Percentiles rank a stretch among this genome's conserved stretches.
phyloP scores from a whole-genome alignment of 805 yeast genomes.

The Metschnikowia aberdeeniae region DNA sequence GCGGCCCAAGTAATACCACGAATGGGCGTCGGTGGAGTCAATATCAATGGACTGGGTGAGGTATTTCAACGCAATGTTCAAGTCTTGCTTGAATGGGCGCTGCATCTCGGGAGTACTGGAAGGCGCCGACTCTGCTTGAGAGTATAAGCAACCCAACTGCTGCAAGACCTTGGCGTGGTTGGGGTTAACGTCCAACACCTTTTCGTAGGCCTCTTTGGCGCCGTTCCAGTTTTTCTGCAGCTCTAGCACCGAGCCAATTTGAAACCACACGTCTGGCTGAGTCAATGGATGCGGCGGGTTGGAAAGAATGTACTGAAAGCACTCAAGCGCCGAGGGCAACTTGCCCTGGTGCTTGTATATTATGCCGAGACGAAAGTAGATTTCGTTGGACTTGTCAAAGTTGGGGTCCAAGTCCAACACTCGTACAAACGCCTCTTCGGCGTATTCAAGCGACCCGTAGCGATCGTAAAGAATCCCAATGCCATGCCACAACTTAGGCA shows the following conservation, averaged over 20 bases:
- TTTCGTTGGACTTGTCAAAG: conserved; percentile 94
- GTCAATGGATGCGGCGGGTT: conserved; percentile 95
- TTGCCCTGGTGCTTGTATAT: conserved; percentile 94
- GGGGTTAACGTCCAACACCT: conserved; percentile 84
- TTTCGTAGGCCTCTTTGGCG: conserved; percentile 93
- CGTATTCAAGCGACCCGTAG: conserved; percentile 93
- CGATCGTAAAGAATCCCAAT: conserved; percentile 95
- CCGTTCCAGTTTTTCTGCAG: conserved; percentile 88
- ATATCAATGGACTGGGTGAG: conserved; percentile 84
- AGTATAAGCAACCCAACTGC: conserved; percentile 92
- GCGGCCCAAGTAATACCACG: conserved; percentile 96
- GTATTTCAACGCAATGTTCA: conserved; percentile 77
- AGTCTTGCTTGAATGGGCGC: conserved; percentile 61
- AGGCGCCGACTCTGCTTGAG: conserved; percentile 47
- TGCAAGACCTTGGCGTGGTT: conserved; percentile 94
- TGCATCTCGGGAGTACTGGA: conserved; percentile 18
- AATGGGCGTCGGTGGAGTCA: conserved; percentile 87
- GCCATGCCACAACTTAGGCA: conserved; percentile 98
- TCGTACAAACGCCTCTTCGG: conserved; percentile 96
- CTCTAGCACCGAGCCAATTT: conserved; percentile 92
- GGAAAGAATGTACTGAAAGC: conserved; percentile 85
- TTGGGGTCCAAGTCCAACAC: conserved; percentile 94
- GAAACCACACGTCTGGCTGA: conserved; percentile 98
- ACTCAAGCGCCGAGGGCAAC: conserved; percentile 81
- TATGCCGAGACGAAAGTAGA: conserved; percentile 92